Evolutionary conservation across 2,329 filamentous ascomycete genomes (phyloP).

Genomic region (Mollisiaceae sp.): DNA sequence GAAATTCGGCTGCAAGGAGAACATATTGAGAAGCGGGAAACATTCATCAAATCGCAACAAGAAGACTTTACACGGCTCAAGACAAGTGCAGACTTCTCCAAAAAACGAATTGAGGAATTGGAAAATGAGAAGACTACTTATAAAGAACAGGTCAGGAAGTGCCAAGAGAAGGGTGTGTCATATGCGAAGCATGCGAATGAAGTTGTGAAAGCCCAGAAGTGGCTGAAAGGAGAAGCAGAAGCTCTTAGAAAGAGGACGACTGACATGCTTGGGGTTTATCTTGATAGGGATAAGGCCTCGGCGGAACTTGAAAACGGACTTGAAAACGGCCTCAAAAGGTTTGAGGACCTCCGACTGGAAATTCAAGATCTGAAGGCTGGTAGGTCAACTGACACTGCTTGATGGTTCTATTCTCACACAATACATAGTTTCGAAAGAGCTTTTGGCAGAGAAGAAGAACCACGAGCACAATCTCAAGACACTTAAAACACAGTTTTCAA

Average conservation of each 20-base stretch:
- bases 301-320: slow-evolving; percentile 16
- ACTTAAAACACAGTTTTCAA: background rate
- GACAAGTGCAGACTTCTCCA: slow-evolving; percentile 4
- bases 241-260: slow-evolving; percentile 11
- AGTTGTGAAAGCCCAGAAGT: slow-evolving; percentile 36
- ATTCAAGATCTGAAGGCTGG: slow-evolving; percentile 9
- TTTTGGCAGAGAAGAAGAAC: background rate
- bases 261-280: background rate
- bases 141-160: slow-evolving; percentile 34
- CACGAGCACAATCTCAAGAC: background rate
- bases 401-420: background rate
- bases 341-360: slow-evolving; percentile 11
- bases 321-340: slow-evolving; percentile 12
- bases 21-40: background rate
- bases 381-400: background rate
- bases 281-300: background rate
- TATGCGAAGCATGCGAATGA: slow-evolving; percentile 45
- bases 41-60: background rate
- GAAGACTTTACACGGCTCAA: slow-evolving; percentile 15
- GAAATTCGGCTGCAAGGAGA: background rate
- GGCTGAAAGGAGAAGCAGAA: slow-evolving; percentile 27
- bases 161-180: slow-evolving; percentile 33
- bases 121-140: slow-evolving; percentile 29
- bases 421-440: slow-evolving; percentile 4
- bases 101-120: slow-evolving; percentile 23